A percentile compares a stretch with the other conserved stretches of the same genome.
Conservation (phyloP, 306 rosid species). For the Cotoneaster glaucophyllus region DNA sequence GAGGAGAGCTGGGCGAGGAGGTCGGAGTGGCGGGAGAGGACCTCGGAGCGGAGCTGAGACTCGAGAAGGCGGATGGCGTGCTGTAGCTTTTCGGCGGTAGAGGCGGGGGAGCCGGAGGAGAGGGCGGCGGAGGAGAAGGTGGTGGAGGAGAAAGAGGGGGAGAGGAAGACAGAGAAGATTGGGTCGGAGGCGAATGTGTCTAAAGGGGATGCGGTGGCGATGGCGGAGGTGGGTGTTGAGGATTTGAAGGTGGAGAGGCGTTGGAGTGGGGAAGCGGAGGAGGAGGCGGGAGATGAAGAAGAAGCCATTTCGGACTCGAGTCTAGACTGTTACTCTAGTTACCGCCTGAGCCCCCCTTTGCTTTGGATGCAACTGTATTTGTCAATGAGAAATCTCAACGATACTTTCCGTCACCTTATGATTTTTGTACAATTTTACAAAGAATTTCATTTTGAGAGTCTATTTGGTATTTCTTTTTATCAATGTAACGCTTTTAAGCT, state of each 20-base stretch:
- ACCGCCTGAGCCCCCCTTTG: background rate
- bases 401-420: too few relatives aligned
- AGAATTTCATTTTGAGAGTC: too few relatives aligned
- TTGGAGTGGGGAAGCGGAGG: constrained; percentile 38
- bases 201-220: constrained; percentile 40
- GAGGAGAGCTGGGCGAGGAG: constrained; percentile 92
- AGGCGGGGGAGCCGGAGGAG: constrained; percentile 96
- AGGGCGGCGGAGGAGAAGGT: constrained; percentile 97
- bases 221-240: constrained; percentile 16
- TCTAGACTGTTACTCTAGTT: background rate
- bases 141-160: constrained; percentile 74
- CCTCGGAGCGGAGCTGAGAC: constrained; percentile 87
- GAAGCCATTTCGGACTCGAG: constrained; percentile 20
- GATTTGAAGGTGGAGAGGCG: constrained; percentile 61
- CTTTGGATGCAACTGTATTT: too few relatives aligned
- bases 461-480: too few relatives aligned
- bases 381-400: too few relatives aligned
- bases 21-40: constrained; percentile 85
- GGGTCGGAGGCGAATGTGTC: constrained; percentile 85
- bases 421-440: too few relatives aligned
- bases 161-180: constrained; percentile 85
- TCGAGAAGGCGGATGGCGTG: constrained; percentile 88
- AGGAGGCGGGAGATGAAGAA: constrained; percentile 8
- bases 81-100: constrained; percentile 96
- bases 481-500: too few relatives aligned